Evolutionary conservation across 31 red algal genomes (phyloP).

Genomic region (Asparagopsis taxiformis): DNA sequence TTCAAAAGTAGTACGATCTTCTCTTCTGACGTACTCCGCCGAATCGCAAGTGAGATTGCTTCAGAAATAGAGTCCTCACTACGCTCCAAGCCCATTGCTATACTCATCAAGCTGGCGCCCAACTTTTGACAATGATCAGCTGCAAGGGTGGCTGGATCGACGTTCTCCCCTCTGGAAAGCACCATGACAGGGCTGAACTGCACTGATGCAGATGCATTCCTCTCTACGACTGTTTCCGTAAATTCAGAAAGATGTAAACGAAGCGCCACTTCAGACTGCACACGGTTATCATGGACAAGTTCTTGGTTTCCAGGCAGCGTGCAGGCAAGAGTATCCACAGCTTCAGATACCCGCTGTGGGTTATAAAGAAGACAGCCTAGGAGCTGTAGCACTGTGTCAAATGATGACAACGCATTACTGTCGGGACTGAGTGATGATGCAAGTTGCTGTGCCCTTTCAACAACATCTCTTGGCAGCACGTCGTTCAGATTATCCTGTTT

Average conservation of each 20-base stretch:
- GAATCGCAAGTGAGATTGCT: conserved; percentile 34
- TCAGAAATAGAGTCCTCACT: conserved; percentile 23
- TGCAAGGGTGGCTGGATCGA: conserved; percentile 46
- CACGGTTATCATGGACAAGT: conserved; percentile 35
- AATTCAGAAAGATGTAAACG: conserved; percentile 11
- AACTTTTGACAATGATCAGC: conserved; percentile 17
- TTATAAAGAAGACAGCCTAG: conserved; percentile 18
- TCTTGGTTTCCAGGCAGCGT: conserved; percentile 32
- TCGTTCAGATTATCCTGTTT: background rate
- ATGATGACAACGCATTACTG: background rate
- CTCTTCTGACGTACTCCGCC: conserved; percentile 5
- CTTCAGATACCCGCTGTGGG: conserved; percentile 15
- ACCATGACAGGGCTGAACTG: conserved; percentile 47
- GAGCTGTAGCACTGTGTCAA: conserved; percentile 22
- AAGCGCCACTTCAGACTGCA: conserved; percentile 37
- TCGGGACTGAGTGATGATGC: background rate
- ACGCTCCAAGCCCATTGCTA: conserved; percentile 46
- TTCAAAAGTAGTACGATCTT: conserved; percentile 51
- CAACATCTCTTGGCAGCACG: background rate
- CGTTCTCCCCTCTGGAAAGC: conserved; percentile 43
- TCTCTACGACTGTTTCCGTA: background rate
- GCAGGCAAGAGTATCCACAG: conserved; percentile 46
- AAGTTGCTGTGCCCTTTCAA: background rate
- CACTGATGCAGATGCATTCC: background rate
- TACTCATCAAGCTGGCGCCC: conserved; percentile 32